Conservation (phyloP, 768 basidiomycete genomes). For the Podaxis carcinomalis region DNA sequence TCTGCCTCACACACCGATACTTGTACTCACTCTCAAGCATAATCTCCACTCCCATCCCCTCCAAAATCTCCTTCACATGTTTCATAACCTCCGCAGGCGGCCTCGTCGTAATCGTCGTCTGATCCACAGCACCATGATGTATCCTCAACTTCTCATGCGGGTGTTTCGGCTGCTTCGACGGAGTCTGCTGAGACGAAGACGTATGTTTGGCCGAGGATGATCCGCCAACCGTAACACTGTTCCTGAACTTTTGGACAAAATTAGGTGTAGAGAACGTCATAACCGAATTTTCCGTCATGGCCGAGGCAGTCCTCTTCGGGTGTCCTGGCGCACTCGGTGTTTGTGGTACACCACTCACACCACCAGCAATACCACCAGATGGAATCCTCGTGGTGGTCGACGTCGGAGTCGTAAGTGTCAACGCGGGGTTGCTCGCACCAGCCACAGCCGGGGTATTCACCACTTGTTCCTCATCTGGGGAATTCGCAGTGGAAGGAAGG, state of each 20-base stretch:
- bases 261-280: slow-evolving; percentile 33
- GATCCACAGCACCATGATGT: slow-evolving; percentile 92
- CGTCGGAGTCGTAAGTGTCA: slow-evolving; percentile 27
- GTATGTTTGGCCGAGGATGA: background rate
- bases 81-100: slow-evolving; percentile 85
- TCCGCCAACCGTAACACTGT: slow-evolving; percentile 43
- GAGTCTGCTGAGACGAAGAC: slow-evolving; percentile 14
- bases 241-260: slow-evolving; percentile 44
- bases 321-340: slow-evolving; percentile 26
- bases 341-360: slow-evolving; percentile 10
- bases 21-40: slow-evolving; percentile 88
- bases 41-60: slow-evolving; percentile 88
- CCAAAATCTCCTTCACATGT: slow-evolving; percentile 75
- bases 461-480: slow-evolving; percentile 18
- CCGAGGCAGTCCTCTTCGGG: slow-evolving; percentile 41
- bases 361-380: background rate
- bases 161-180: slow-evolving; percentile 22
- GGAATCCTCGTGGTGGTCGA: slow-evolving; percentile 14
- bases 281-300: slow-evolving; percentile 35
- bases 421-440: slow-evolving; percentile 18
- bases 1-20: slow-evolving; percentile 77
- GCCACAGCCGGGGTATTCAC: slow-evolving; percentile 20
- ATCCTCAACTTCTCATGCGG: slow-evolving; percentile 54
- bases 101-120: slow-evolving; percentile 79
- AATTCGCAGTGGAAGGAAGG: slow-evolving; percentile 7